Evolutionary conservation across 2,329 filamentous ascomycete species (phyloP), one percentile per base, ranked within the genome.

Genomic region (Exophiala oligosperma): DNA sequence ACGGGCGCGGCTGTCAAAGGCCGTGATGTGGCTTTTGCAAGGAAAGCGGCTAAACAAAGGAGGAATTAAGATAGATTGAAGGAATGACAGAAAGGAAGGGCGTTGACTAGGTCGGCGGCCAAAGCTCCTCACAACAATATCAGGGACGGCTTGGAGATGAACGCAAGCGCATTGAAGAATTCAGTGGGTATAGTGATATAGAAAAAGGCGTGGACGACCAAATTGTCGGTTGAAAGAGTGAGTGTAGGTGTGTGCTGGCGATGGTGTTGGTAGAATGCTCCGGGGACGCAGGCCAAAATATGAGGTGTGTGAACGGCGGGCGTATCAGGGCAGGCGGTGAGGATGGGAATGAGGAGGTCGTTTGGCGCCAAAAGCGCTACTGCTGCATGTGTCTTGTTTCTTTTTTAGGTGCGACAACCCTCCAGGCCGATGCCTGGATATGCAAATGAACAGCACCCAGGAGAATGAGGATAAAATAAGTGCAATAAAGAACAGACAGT

Each of bases 21-120:
- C 50, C 38, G 56, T 44, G 50, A 53, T 37, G 56, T 55, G 59
- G 59, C 59, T 49, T 58, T 49, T 49, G 52, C 49, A 35, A 35
- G 49, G 37, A 61, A 23, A 46, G 56, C 56, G 56, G 54, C 52
- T 59, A 28, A 29, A 56, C 49, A 53, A 61, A 61, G 56, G 59
- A 61, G 59, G 52, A 61, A 44, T 49, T 53, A 26, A 32, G 46
- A 46, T 50, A 56, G 44, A 52, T 53, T 46, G 56, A 59, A 55
- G 56, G 52, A 61, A 52, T 35, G 59, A 61, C 59, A 55, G 55
- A 49, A 61, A 38, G 29, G 35, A 47, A 53, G 44, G 43, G 37
- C 32, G 49, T 23, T 24, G 53, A 41, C 35, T 28, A 54, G 40
- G 12, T 26, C 26, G 38, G 55, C 49, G 57, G 44, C 44, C 37